Evolutionary conservation across 2,329 filamentous ascomycete genomes (phyloP).

Genomic region (Alternaria ventricosa): DNA sequence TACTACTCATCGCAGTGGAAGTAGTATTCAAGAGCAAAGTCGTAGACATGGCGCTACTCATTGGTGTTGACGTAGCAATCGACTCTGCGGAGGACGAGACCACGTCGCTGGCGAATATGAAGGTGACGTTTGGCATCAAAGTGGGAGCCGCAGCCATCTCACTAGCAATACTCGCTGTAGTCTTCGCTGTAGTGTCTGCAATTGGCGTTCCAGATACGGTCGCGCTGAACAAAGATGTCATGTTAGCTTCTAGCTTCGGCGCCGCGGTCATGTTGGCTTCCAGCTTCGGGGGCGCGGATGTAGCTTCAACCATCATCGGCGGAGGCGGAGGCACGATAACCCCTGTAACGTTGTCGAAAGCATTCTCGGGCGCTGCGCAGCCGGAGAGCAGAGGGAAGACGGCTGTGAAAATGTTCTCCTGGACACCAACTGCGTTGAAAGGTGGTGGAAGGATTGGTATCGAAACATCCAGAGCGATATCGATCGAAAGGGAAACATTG

Average conservation of each 20-base stretch:
- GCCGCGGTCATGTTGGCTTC: neutral
- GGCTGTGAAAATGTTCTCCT: conserved; percentile 29
- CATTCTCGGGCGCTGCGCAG: conserved; percentile 20
- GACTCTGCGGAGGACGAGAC: neutral
- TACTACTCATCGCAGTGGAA: neutral
- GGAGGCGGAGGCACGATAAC: conserved; percentile 3
- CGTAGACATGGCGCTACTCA: neutral
- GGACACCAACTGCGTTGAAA: conserved; percentile 16
- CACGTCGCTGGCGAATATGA: neutral
- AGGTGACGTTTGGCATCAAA: neutral
- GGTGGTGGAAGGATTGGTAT: conserved; percentile 29
- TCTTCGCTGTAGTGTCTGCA: neutral
- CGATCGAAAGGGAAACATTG: conserved; percentile 30
- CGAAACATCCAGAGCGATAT: conserved; percentile 25
- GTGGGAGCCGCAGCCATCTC: neutral
- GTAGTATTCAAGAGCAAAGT: neutral
- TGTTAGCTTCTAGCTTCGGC: neutral
- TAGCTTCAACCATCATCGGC: neutral
- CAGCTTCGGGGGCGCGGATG: neutral
- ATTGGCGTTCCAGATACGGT: neutral
- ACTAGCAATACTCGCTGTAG: neutral
- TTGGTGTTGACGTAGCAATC: neutral
- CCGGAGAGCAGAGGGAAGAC: conserved; percentile 25
- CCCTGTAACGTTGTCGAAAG: neutral
- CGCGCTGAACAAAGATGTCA: neutral